phyloP scores from a whole-genome alignment of 1,284 basidiomycete genomes.

The Xanthoconium separans region DNA sequence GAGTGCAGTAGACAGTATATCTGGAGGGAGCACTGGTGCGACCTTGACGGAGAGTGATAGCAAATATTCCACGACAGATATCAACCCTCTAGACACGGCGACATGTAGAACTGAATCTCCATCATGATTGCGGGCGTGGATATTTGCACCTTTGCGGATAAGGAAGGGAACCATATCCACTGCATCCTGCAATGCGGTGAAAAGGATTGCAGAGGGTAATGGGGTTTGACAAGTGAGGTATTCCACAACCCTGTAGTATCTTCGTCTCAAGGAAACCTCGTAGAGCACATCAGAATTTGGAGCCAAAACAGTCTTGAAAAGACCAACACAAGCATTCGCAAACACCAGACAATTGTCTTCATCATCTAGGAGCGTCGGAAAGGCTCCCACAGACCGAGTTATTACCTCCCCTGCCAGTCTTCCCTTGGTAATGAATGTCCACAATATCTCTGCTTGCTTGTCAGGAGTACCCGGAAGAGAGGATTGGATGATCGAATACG shows the following conservation, averaged over 20 bases:
- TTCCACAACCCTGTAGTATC: neutral
- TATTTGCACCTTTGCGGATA: neutral
- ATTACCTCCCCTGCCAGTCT: too few relatives aligned
- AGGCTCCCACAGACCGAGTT: too few relatives aligned
- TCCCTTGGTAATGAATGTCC: neutral
- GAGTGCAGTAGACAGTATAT: conserved; percentile 4
- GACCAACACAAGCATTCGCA: neutral
- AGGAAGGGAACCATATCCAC: neutral
- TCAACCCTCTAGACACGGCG: neutral
- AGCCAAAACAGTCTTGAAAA: neutral
- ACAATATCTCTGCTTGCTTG: neutral
- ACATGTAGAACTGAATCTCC: conserved; percentile 1
- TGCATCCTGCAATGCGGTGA: too few relatives aligned
- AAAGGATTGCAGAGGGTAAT: neutral
- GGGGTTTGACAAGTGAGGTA: neutral
- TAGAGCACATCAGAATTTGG: neutral
- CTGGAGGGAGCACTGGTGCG: neutral
- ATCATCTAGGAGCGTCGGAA: neutral
- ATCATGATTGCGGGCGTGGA: neutral
- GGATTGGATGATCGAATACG: too few relatives aligned
- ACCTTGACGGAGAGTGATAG: too few relatives aligned
- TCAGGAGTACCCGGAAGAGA: too few relatives aligned
- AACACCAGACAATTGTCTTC: neutral
- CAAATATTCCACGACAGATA: neutral
- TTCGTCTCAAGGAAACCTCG: neutral